A percentile compares a stretch with the other conserved stretches of the same genome.
Conservation (phyloP, 208 protist genomes). For the Acanthamoeba castellanii region DNA sequence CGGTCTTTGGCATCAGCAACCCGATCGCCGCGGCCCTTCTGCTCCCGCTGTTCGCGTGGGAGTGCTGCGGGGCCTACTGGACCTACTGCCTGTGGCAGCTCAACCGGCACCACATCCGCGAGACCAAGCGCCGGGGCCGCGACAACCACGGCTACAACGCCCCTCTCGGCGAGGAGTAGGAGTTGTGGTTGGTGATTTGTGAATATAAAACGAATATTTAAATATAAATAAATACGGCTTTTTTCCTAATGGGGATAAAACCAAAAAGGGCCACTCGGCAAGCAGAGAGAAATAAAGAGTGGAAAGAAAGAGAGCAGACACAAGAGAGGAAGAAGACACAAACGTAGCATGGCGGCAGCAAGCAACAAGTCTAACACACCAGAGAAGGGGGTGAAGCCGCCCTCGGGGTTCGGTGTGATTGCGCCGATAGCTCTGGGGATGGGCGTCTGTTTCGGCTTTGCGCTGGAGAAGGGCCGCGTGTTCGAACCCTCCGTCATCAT, state of each 20-base stretch:
- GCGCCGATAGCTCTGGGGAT: not conserved
- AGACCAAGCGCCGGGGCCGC: not conserved
- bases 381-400: not conserved
- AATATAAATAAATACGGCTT: no score
- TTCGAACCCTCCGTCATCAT: constrained; percentile 31
- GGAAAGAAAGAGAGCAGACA: no score
- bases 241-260: not conserved
- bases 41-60: constrained; percentile 26
- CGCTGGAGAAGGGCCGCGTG: constrained; percentile 57
- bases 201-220: no score
- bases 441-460: constrained; percentile 23
- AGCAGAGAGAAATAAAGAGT: no score
- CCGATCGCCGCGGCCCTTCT: not conserved
- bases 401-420: not conserved
- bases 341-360: not conserved
- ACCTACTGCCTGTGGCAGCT: constrained; percentile 6
- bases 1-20: not conserved
- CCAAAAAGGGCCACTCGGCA: no score
- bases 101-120: constrained; percentile 4
- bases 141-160: constrained; percentile 4
- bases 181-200: no score
- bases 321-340: no score
- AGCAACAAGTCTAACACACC: not conserved
- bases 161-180: not conserved
- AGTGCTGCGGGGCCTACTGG: constrained; percentile 36